A percentile compares a stretch with the other conserved stretches of the same genome.
These are phyloP conservation scores for Aspergillus conjunctus DNA, from an alignment of 495 filamentous ascomycete species.

Conservation along the genomic window DNA sequence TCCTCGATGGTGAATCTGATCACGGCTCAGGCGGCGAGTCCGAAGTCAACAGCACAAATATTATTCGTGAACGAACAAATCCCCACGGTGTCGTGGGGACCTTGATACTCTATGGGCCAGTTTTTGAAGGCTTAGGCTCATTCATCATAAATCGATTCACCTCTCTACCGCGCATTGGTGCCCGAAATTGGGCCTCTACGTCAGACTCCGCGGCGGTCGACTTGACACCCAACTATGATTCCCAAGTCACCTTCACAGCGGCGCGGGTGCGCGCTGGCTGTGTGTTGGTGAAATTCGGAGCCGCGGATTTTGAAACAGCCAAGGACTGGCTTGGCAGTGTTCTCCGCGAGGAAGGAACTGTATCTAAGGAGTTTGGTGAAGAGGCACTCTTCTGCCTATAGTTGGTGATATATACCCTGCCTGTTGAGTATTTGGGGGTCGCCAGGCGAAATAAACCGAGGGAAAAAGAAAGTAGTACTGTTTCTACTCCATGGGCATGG, in stretches of 20 bases:
- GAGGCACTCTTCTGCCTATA: slow-evolving; percentile 62
- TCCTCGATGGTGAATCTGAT: slow-evolving; percentile 62
- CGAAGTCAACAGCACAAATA: slow-evolving; percentile 57
- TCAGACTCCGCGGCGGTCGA: slow-evolving; percentile 33
- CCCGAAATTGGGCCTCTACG: slow-evolving; percentile 65
- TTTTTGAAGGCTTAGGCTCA: slow-evolving; percentile 62
- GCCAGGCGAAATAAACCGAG: no score
- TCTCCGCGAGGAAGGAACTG: slow-evolving; percentile 58
- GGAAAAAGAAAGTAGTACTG: no score
- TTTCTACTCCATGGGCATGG: no score
- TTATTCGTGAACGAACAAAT: slow-evolving; percentile 45
- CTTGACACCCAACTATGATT: slow-evolving; percentile 45
- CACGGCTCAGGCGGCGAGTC: not conserved
- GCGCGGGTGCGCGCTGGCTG: slow-evolving; percentile 76
- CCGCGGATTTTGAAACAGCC: slow-evolving; percentile 61
- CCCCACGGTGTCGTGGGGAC: slow-evolving; percentile 74
- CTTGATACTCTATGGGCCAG: slow-evolving; percentile 74
- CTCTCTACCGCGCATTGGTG: slow-evolving; percentile 77
- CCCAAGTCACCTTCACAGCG: slow-evolving; percentile 80
- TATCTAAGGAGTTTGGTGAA: slow-evolving; percentile 62
- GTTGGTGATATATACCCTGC: not conserved
- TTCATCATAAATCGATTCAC: slow-evolving; percentile 78
- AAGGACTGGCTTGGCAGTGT: slow-evolving; percentile 61
- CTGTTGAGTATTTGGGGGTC: no score
- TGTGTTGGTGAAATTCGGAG: slow-evolving; percentile 84